These are phyloP conservation scores for Leersia perrieri DNA, from an alignment of 176 grass and related monocot genomes.

Conservation along the genomic window DNA sequence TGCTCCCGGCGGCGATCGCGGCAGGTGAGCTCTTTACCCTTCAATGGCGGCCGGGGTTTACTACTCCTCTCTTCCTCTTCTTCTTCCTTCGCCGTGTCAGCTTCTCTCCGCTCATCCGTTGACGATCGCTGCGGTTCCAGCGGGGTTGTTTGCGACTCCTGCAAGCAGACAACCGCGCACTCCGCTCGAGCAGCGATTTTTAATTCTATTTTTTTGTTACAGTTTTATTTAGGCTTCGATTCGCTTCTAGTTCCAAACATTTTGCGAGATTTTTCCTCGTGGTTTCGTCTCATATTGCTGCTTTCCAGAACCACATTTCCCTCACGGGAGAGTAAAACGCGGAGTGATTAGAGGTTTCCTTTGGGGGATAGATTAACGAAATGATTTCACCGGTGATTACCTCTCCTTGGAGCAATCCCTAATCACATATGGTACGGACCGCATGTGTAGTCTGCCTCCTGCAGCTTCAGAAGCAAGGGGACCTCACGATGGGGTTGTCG, in stretches of 20 bases:
- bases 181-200: not conserved
- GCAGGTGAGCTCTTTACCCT: conserved; percentile 35
- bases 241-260: not conserved
- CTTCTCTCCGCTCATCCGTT: not conserved
- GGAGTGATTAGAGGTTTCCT: not conserved
- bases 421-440: not conserved
- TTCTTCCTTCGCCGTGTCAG: not conserved
- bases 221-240: not conserved
- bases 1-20: conserved; percentile 45
- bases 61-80: not conserved
- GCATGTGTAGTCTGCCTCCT: conserved; percentile 10
- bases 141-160: not conserved
- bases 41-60: not conserved
- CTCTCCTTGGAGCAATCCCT: not conserved
- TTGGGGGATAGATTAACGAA: no score
- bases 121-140: not conserved
- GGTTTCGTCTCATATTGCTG: conserved; percentile 2
- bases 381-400: not conserved
- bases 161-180: not conserved
- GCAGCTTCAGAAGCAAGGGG: not conserved
- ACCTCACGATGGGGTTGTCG: not conserved
- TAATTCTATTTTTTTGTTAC: not conserved
- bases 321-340: no score
- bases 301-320: not conserved
- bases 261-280: not conserved